Conservation (phyloP, 352 stramenopile genomes). For the Phytophthora multivora region DNA sequence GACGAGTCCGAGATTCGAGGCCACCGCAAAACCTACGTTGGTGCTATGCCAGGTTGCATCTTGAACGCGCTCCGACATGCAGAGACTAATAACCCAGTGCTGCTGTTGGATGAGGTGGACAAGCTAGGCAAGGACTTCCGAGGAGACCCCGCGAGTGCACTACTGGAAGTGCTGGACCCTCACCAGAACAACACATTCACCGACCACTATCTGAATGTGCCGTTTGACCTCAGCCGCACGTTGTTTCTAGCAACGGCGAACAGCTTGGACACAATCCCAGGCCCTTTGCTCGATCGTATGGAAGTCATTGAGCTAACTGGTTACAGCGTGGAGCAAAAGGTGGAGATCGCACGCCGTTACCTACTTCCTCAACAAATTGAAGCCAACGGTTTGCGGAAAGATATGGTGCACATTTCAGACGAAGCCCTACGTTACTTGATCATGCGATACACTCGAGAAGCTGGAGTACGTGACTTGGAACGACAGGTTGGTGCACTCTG, state of each 20-base stretch:
- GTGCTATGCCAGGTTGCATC: conserved; percentile 87
- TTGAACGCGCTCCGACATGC: conserved; percentile 77
- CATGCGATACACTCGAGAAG: conserved; percentile 86
- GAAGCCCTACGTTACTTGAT: conserved; percentile 75
- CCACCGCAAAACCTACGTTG: conserved; percentile 89
- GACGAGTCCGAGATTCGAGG: conserved; percentile 88
- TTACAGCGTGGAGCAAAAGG: conserved; percentile 86
- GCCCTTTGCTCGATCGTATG: conserved; percentile 83
- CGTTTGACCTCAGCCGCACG: conserved; percentile 87
- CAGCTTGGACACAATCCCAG: conserved; percentile 77
- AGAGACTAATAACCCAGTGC: conserved; percentile 76
- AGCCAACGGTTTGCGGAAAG: conserved; percentile 65
- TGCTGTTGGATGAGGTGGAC: conserved; percentile 90
- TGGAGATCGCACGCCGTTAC: conserved; percentile 80
- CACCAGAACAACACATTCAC: conserved; percentile 89
- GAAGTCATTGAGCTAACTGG: conserved; percentile 83
- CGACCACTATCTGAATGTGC: conserved; percentile 86
- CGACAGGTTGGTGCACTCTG: conserved; percentile 79
- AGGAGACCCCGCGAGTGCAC: conserved; percentile 64
- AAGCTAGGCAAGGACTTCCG: conserved; percentile 82
- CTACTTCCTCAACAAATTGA: conserved; percentile 81
- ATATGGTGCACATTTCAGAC: conserved; percentile 53
- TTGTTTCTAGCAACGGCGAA: conserved; percentile 89
- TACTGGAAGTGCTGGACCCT: conserved; percentile 88
- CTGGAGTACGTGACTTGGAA: conserved; percentile 85